phyloP scores from a whole-genome alignment of 441 rosid genomes.

The Hypseocharis bilobata region DNA sequence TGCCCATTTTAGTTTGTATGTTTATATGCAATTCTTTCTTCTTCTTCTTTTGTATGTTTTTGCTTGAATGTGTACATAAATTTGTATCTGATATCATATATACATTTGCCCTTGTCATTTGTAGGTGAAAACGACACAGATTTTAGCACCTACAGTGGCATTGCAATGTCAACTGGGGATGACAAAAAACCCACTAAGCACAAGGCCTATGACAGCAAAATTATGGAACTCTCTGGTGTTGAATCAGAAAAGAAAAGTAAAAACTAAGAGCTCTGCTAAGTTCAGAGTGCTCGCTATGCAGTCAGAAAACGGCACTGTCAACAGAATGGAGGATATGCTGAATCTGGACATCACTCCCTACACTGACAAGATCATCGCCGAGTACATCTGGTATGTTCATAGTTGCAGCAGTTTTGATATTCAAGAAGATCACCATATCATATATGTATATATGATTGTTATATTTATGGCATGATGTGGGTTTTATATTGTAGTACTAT shows the following conservation, averaged over 20 bases:
- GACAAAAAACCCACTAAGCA: slow-evolving; percentile 41
- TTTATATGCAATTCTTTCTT: no score
- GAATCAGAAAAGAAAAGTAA: slow-evolving; percentile 61
- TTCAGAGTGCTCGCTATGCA: slow-evolving; percentile 55
- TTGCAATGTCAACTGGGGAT: slow-evolving; percentile 78
- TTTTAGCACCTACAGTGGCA: slow-evolving; percentile 69
- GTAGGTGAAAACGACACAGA: slow-evolving; percentile 68
- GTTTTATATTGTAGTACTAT: no score
- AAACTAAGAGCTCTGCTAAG: slow-evolving; percentile 34
- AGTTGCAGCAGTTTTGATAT: not conserved
- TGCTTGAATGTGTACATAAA: not conserved
- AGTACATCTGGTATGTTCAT: slow-evolving; percentile 67
- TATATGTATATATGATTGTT: not conserved
- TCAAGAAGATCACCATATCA: not conserved
- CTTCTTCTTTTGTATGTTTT: not conserved
- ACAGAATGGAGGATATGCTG: slow-evolving; percentile 65
- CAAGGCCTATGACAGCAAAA: slow-evolving; percentile 43
- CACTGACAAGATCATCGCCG: slow-evolving; percentile 79
- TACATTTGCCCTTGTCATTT: no score
- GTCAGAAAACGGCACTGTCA: slow-evolving; percentile 59
- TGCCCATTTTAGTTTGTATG: no score
- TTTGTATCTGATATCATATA: slow-evolving; percentile 15
- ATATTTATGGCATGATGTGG: not conserved
- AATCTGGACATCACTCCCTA: slow-evolving; percentile 71
- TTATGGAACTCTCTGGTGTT: slow-evolving; percentile 52